Base-by-base conservation (phyloP, 768 basidiomycete species). In the Pholiota molesta region DNA sequence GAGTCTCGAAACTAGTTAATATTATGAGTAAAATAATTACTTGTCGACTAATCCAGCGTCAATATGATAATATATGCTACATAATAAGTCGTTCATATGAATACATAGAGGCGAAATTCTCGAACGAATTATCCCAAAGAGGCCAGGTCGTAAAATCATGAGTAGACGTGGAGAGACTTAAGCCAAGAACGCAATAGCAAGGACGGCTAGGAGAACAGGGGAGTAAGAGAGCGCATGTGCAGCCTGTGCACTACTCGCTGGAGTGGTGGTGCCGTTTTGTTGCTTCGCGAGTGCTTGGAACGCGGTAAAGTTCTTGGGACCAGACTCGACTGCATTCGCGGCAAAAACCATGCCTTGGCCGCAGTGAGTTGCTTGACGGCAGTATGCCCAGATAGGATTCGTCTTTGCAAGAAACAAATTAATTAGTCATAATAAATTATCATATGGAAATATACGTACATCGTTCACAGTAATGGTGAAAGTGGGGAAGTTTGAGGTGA, bases 321-420 rank as follows among this genome's bases (percentile, higher is more conserved):
- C 79, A 2, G 73, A 63, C 63, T 82, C 83, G 33, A 78, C 73
- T 13, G 87, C 79, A 69, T 87, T 89, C 62, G 76, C 77, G 23
- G 83, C 71, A 72, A 86, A 86, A 54, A 87, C 85, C 87, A 87
- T 88, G 52, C 86, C 86, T 47, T 73, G 68, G 0, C 78, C 79
- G 67, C 86, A 87, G 69, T 88, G 86, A 45, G 66, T 71, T 2
- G 62, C 53, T 66, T 86, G 85, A 1, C 74, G 73, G 69, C 86
- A 86, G 73, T 80, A 86, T 2, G 73, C 81, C 86, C 83, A 87
- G 65, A 87, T 77, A 2, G 84, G 86, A 16, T 73, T 68, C 14
- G 82, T 83, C 83, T 84, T 57, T 58, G 16, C 52, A 62, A 39
- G 52, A 33, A 51, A 31, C 60, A 11, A 62, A 51, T 37, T 40